Evolutionary conservation across 352 stramenopile genomes (phyloP), one percentile per base, ranked within the genome.

Genomic region (Globisporangium abappressorium): DNA sequence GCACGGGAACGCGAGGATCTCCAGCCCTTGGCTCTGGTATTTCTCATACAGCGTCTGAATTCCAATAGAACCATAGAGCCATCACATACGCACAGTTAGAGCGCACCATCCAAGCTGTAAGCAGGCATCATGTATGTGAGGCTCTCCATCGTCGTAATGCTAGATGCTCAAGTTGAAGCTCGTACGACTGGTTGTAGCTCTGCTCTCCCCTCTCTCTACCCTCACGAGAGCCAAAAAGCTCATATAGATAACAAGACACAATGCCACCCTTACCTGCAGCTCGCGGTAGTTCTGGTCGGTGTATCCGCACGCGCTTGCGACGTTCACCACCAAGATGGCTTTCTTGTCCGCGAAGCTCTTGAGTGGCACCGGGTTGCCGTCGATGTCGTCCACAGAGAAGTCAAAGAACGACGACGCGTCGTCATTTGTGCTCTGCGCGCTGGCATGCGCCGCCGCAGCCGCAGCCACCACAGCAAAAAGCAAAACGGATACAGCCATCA

Each of bases 1-100:
- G 86, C 96, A 98, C 7, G 96, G 96, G 79, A 99, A 98, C 22
- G 81, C 93, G 41, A 98, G 74, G 70, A 98, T 93, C 72, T 87
- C 85, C 47, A 98, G 81, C 0, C 87, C 87, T 51, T 79, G 61
- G 30, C 76, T 59, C 55, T 90, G 78, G 68, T 95, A 91, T 69
- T 90, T 91, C 8, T 90, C 81, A 51, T 93, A 92, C 51, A 93
- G 64, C 58, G 72, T 68, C 86, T 94, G 65, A 3, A 49, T 38
- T 7, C 2, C 43, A 2, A 49, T 7, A 49, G 5, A 15, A 22
- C 43, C 6, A 7, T 18, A 49, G 15, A 49, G 0, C 43, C 15
- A 28, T 53, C 60, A 33, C 41, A n/a, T 34, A 55, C 26, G 49
- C 51, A 64, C 12, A 65, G n/a, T 18, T 20, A 36, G 24, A 26